Conservation (phyloP, 2,329 filamentous ascomycete species). For the Microsporum ferrugineum region DNA sequence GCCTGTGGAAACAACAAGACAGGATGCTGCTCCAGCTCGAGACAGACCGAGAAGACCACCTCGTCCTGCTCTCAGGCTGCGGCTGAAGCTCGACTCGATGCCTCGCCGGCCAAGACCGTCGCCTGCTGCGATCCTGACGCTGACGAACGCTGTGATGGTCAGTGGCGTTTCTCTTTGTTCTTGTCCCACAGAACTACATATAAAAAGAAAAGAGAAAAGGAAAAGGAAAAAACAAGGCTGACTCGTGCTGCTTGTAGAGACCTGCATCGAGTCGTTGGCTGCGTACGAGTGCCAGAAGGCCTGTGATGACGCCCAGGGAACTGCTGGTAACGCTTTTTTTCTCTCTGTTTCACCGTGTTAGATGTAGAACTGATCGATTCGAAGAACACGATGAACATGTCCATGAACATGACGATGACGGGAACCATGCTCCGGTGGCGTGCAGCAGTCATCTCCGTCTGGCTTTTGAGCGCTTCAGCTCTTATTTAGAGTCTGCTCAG, state of each 20-base stretch:
- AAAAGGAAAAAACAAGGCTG: neutral
- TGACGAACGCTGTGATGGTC: neutral
- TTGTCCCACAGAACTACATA: no score
- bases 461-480: constrained; percentile 19
- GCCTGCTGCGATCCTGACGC: neutral
- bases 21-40: neutral
- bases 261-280: constrained; percentile 1
- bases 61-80: neutral
- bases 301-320: neutral
- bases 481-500: constrained; percentile 19
- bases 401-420: constrained; percentile 15
- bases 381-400: constrained; percentile 8
- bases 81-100: neutral
- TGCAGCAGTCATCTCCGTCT: constrained; percentile 17
- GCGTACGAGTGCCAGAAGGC: neutral
- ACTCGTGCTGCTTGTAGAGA: neutral
- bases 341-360: neutral
- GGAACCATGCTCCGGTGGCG: constrained; percentile 12
- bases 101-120: neutral
- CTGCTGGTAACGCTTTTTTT: neutral
- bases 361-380: neutral
- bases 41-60: neutral
- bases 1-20: neutral
- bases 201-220: neutral
- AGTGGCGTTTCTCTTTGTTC: neutral